Percentiles rank a stretch among this genome's conserved stretches.
Conservation (phyloP, 106 monocot genomes). For the Gastrodia elata region DNA sequence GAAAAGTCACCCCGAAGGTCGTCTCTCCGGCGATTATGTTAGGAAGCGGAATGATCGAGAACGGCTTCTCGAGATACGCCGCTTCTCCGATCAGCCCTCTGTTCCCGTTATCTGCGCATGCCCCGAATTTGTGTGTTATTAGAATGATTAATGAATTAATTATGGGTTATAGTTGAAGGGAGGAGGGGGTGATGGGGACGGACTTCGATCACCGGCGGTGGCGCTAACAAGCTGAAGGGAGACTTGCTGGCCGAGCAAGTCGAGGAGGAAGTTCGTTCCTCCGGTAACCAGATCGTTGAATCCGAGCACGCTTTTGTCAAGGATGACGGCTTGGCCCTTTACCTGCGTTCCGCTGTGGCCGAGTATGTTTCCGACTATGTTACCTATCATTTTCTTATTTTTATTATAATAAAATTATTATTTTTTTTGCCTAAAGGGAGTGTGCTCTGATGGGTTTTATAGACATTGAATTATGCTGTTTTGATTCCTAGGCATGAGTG, state of each 20-base stretch:
- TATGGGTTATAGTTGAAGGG: not conserved
- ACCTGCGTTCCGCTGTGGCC: not conserved
- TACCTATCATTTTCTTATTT: not conserved
- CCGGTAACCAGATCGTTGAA: slow-evolving; percentile 25
- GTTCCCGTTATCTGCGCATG: slow-evolving; percentile 24
- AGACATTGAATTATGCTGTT: not conserved
- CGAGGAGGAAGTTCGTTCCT: slow-evolving; percentile 20
- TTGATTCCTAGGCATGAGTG: not conserved
- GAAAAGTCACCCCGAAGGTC: slow-evolving; percentile 19
- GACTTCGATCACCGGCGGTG: slow-evolving; percentile 12
- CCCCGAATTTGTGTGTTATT: not conserved
- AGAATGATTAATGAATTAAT: not conserved
- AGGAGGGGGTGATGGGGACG: not conserved
- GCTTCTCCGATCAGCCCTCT: slow-evolving; percentile 23
- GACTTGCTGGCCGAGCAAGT: slow-evolving; percentile 29
- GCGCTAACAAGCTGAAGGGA: slow-evolving; percentile 22
- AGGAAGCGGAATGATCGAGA: slow-evolving; percentile 8
- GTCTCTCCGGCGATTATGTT: slow-evolving; percentile 22
- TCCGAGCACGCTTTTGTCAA: slow-evolving; percentile 30
- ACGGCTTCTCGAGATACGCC: slow-evolving; percentile 1
- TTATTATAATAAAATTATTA: not conserved
- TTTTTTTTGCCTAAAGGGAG: not conserved
- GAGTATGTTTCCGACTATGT: not conserved
- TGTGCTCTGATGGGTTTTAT: no score
- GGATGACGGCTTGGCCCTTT: slow-evolving; percentile 23